A percentile compares a stretch with the other conserved stretches of the same genome.
Conservation (phyloP, 164 flowering plant species). For the Macadamia integrifolia region DNA sequence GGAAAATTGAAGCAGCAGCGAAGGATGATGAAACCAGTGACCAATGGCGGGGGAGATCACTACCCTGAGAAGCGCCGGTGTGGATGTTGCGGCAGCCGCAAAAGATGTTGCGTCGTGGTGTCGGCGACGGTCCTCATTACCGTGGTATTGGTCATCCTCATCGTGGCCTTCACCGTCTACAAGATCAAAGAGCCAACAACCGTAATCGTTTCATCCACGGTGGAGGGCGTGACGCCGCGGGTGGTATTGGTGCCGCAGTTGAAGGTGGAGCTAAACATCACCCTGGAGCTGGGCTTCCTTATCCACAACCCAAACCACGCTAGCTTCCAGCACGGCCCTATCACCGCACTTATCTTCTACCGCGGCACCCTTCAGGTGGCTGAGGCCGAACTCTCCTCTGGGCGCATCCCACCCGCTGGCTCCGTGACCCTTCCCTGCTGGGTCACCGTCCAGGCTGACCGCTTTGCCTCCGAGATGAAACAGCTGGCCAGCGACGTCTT, state of each 20-base stretch:
- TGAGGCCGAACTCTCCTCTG: slow-evolving; percentile 33
- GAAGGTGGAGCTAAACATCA: slow-evolving; percentile 38
- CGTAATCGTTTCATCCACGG: slow-evolving; percentile 24
- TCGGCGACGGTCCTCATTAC: slow-evolving; percentile 9
- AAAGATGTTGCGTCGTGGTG: slow-evolving; percentile 1
- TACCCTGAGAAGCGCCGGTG: slow-evolving; percentile 6
- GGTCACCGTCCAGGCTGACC: slow-evolving; percentile 26
- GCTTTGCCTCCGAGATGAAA: slow-evolving; percentile 15
- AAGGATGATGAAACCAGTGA: too few relatives aligned
- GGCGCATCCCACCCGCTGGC: slow-evolving; percentile 32
- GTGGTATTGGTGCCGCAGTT: slow-evolving; percentile 27
- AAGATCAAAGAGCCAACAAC: slow-evolving; percentile 30
- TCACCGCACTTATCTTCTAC: slow-evolving; percentile 26
- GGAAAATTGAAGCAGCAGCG: too few relatives aligned
- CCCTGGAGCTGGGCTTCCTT: slow-evolving; percentile 25
- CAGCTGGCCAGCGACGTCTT: slow-evolving; percentile 27
- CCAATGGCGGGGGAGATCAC: too few relatives aligned
- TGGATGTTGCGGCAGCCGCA: too few relatives aligned
- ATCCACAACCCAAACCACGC: slow-evolving; percentile 39
- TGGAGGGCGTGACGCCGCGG: slow-evolving; percentile 40
- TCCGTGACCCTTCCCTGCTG: slow-evolving; percentile 11
- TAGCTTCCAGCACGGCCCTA: slow-evolving; percentile 32
- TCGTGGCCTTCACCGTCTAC: slow-evolving; percentile 44
- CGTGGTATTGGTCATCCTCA: slow-evolving; percentile 21
- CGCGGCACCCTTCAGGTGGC: slow-evolving; percentile 31